phyloP scores from a whole-genome alignment of 768 basidiomycete genomes.

The Dioszegia crocea region DNA sequence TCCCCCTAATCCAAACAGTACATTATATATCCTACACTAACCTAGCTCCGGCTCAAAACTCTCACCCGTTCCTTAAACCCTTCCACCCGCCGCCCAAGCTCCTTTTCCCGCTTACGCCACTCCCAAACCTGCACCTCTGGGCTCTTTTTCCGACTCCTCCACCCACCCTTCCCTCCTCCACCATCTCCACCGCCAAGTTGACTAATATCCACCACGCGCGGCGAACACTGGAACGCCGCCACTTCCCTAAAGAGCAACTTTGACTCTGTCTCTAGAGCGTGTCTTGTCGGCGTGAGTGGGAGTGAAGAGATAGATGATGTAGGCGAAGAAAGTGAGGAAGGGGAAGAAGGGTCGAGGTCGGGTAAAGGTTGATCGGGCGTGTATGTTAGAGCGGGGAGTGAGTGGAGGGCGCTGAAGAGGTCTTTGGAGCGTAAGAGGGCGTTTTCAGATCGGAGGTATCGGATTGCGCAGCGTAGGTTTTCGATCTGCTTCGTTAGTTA shows the following conservation, averaged over 20 bases:
- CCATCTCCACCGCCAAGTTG: conserved; percentile 56
- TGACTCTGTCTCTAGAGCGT: conserved; percentile 71
- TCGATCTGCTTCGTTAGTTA: conserved; percentile 59
- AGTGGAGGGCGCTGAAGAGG: conserved; percentile 73
- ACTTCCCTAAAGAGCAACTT: conserved; percentile 86
- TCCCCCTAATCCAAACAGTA: no score
- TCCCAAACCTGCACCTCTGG: conserved; percentile 75
- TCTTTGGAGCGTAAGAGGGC: conserved; percentile 89
- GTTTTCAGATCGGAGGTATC: conserved; percentile 91
- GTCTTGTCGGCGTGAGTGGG: conserved; percentile 31
- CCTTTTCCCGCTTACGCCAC: conserved; percentile 61
- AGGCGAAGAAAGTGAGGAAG: conserved; percentile 60
- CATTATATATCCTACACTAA: background rate
- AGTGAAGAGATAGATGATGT: conserved; percentile 13
- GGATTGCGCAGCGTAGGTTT: conserved; percentile 80
- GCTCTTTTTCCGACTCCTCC: conserved; percentile 74
- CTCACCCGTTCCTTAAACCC: conserved; percentile 53
- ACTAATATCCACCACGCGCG: conserved; percentile 79
- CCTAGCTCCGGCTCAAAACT: no score
- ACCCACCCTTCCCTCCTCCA: conserved; percentile 54
- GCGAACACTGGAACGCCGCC: conserved; percentile 74
- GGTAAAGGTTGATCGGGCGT: conserved; percentile 36
- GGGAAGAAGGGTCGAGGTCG: conserved; percentile 59
- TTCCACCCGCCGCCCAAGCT: conserved; percentile 64
- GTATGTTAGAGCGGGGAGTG: conserved; percentile 62